phyloP scores from a whole-genome alignment of 345 rosid genomes.

The Camelina neglecta region DNA sequence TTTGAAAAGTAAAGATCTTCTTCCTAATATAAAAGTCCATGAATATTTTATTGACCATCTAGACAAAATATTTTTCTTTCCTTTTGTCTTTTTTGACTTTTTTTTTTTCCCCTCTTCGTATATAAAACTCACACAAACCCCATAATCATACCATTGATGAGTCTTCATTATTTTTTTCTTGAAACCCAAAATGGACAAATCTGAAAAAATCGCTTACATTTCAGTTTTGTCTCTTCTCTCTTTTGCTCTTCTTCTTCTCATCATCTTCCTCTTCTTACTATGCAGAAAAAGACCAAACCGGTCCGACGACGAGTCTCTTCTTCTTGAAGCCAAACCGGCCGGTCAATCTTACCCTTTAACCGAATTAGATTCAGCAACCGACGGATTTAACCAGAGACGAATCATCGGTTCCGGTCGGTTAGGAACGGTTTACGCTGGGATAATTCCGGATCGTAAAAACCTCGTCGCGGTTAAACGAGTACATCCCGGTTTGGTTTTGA shows the following conservation, averaged over 20 bases:
- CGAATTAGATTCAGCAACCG: constrained; percentile 78
- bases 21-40: neutral
- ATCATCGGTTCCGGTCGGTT: constrained; percentile 66
- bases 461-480: constrained; percentile 76
- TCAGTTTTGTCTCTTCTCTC: constrained; percentile 56
- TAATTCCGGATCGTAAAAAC: constrained; percentile 46
- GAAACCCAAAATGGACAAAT: constrained; percentile 46
- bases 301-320: constrained; percentile 53
- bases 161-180: neutral
- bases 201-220: constrained; percentile 55
- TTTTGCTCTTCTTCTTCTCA: constrained; percentile 50
- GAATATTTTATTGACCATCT: constrained; percentile 37
- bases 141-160: constrained; percentile 25
- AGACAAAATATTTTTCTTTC: constrained; percentile 18
- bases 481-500: constrained; percentile 68
- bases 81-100: constrained; percentile 18
- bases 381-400: constrained; percentile 61
- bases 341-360: constrained; percentile 54
- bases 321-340: constrained; percentile 42
- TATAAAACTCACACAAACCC: constrained; percentile 21
- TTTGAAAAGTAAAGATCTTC: no score
- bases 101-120: neutral
- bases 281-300: constrained; percentile 65
- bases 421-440: constrained; percentile 72
- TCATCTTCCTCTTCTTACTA: constrained; percentile 48